These are phyloP conservation scores for Ceratocystiopsis sp. DNA, from an alignment of 2,329 filamentous ascomycete species.

Conservation along the genomic window DNA sequence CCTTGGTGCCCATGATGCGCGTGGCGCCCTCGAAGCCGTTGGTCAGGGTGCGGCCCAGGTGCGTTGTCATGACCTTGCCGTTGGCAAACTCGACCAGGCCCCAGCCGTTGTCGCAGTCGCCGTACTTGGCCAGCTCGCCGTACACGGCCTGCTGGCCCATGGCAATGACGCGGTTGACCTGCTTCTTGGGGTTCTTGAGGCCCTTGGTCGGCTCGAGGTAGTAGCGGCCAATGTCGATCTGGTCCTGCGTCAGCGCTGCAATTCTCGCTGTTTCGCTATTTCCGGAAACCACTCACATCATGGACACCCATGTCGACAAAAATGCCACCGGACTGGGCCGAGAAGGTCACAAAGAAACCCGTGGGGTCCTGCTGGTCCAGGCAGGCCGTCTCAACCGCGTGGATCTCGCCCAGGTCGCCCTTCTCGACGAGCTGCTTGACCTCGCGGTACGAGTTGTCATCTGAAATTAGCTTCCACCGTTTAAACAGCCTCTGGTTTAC, in stretches of 20 bases:
- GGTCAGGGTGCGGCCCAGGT: conserved; percentile 18
- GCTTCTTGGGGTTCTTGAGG: conserved; percentile 15
- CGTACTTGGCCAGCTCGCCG: conserved; percentile 14
- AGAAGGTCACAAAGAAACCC: conserved; percentile 4
- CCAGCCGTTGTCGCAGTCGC: conserved; percentile 18
- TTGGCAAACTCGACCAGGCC: conserved; percentile 20
- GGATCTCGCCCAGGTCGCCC: conserved; percentile 2
- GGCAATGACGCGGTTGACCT: conserved; percentile 16
- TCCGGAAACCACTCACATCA: background rate
- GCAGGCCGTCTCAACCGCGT: conserved; percentile 3
- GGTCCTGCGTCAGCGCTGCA: too few species aligned
- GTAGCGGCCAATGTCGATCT: conserved; percentile 4
- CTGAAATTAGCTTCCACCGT: too few species aligned
- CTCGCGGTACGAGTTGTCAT: conserved; percentile 1
- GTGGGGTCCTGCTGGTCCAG: conserved; percentile 4
- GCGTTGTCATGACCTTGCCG: conserved; percentile 18
- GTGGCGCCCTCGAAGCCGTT: conserved; percentile 19
- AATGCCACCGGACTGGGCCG: conserved; percentile 3
- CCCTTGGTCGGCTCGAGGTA: conserved; percentile 2
- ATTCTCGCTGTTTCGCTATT: too few species aligned
- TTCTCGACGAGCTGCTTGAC: conserved; percentile 1
- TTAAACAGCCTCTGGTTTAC: too few species aligned
- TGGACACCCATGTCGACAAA: conserved; percentile 4
- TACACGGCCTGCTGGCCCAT: conserved; percentile 17
- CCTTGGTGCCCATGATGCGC: conserved; percentile 19